phyloP scores from a whole-genome alignment of 177 flowering plant genomes.

The Vitis hybrid region DNA sequence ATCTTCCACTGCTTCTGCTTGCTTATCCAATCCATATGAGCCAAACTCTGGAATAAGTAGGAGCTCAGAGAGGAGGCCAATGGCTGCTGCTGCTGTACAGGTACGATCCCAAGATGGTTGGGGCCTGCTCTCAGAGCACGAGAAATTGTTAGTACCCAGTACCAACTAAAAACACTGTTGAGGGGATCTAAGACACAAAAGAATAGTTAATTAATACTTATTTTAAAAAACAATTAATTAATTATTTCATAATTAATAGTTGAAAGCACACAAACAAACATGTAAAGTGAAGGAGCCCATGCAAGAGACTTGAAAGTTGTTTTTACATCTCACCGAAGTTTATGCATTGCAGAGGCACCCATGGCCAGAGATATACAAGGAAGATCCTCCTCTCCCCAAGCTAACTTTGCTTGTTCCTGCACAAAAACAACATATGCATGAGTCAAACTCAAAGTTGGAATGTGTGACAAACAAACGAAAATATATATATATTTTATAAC shows the following conservation, averaged over 20 bases:
- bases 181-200: not conserved
- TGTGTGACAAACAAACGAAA: too few relatives aligned
- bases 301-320: not conserved
- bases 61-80: slow-evolving; percentile 71
- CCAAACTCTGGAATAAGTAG: slow-evolving; percentile 49
- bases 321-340: slow-evolving; percentile 56
- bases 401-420: slow-evolving; percentile 61
- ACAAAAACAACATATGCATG: slow-evolving; percentile 1
- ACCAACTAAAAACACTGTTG: not conserved
- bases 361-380: slow-evolving; percentile 66
- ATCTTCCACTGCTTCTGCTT: slow-evolving; percentile 68
- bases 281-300: not conserved
- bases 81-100: slow-evolving; percentile 94
- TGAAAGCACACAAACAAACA: not conserved
- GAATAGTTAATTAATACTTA: not conserved
- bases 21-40: slow-evolving; percentile 54
- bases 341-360: slow-evolving; percentile 88
- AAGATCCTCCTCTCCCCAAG: slow-evolving; percentile 75
- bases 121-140: slow-evolving; percentile 49
- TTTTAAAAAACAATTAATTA: too few relatives aligned
- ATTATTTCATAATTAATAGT: too few relatives aligned
- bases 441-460: too few relatives aligned
- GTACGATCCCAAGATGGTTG: slow-evolving; percentile 99
- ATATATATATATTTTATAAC: too few relatives aligned
- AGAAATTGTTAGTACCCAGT: not conserved